Evolutionary conservation across 2,329 filamentous ascomycete species (phyloP), one percentile per base, ranked within the genome.

Genomic region (Venturia asperata): DNA sequence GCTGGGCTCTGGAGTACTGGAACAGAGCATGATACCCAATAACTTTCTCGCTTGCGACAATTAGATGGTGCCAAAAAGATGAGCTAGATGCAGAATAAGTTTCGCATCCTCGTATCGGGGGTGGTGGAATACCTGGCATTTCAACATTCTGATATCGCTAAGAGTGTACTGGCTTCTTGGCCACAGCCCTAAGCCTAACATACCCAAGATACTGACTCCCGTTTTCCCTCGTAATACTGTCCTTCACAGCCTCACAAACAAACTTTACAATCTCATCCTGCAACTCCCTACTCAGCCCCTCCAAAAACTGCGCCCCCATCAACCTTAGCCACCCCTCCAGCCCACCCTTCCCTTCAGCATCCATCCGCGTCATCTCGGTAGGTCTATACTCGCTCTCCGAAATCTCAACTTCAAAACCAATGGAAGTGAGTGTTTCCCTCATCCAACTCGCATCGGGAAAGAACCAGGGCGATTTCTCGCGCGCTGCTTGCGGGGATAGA

Each of bases 371-470:
- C 47, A 80, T 68, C 66, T 72, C 77, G 34, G 87, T 90, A 34
- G 86, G 85, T 63, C 88, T 75, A 77, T 86, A 89, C 75, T 88
- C 86, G 24, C 80, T 73, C 77, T 91, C 87, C 7, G 79, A 78
- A 61, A 76, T 73, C 27, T 77, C 71, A 67, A 81, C 78, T 37
- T 71, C 70, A 62, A 82, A 81, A 0, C 79, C 79, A 2, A 73
- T 70, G 2, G 71, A 67, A 61, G 74, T 70, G 42, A 82, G 68
- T 3, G 72, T 71, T 19, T 67, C 65, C 49, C 69, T 69, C 72
- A 84, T 81, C 85, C 85, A 88, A 0, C 68, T 72, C 70, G 86
- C 85, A 68, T 87, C 85, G 0, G 87, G 86, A 72, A 90, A 91
- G 74, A 88, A 90, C 88, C 88, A 91, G 5, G 88, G 87, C 67